phyloP scores from a whole-genome alignment of 2,329 filamentous ascomycete genomes.

The Sporothrix phasma region DNA sequence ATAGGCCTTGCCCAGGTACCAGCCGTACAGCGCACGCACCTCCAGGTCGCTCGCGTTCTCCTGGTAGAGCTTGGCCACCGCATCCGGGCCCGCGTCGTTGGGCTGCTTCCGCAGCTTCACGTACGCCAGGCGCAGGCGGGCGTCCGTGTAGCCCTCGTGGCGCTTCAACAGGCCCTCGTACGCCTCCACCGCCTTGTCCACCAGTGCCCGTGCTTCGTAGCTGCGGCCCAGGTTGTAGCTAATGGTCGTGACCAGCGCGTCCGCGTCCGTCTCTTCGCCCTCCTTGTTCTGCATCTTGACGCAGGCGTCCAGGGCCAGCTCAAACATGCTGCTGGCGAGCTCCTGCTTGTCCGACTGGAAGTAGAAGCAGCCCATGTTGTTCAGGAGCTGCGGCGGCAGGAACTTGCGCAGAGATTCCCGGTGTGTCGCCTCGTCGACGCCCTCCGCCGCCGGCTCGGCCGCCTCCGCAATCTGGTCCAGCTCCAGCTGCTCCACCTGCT shows the following conservation, averaged over 20 bases:
- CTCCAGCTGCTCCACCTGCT: slow-evolving; percentile 86
- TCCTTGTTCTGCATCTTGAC: slow-evolving; percentile 70
- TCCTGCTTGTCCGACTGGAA: slow-evolving; percentile 78
- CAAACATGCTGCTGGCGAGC: slow-evolving; percentile 75
- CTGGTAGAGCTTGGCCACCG: slow-evolving; percentile 76
- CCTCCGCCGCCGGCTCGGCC: slow-evolving; percentile 47
- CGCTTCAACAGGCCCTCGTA: slow-evolving; percentile 79
- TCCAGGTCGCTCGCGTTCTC: slow-evolving; percentile 78
- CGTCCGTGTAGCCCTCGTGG: slow-evolving; percentile 88
- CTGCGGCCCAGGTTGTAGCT: slow-evolving; percentile 93
- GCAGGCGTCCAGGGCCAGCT: slow-evolving; percentile 82
- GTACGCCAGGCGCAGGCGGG: slow-evolving; percentile 77
- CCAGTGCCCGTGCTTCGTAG: slow-evolving; percentile 75
- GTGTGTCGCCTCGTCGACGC: slow-evolving; percentile 50
- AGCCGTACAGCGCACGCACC: slow-evolving; percentile 85
- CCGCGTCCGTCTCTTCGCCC: slow-evolving; percentile 61
- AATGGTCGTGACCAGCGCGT: slow-evolving; percentile 88
- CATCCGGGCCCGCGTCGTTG: slow-evolving; percentile 76
- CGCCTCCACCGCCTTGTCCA: slow-evolving; percentile 74
- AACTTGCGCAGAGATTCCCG: slow-evolving; percentile 59
- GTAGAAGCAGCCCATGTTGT: slow-evolving; percentile 95
- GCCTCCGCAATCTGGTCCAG: slow-evolving; percentile 65
- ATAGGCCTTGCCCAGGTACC: slow-evolving; percentile 76
- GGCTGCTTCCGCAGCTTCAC: slow-evolving; percentile 75
- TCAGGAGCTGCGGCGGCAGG: slow-evolving; percentile 81